Base-by-base conservation (phyloP, 2,329 filamentous ascomycete genomes). In the Pseudomassariella vexata region DNA sequence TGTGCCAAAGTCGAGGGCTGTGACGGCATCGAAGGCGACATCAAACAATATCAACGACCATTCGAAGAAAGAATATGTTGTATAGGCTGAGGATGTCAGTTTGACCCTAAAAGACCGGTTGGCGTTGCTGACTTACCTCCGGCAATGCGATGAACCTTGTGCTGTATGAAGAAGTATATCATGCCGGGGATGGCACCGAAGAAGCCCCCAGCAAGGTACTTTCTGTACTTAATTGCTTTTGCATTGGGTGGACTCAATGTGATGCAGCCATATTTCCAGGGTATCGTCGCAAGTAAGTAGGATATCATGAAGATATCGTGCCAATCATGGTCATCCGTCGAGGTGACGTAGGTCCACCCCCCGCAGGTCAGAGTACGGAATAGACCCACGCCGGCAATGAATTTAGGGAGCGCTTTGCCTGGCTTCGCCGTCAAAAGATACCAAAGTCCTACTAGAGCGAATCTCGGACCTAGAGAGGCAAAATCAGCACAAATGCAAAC, bases 281-380 rank as follows among this genome's bases (percentile, higher is more conserved):
- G 92, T 33, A 98, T 69, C 3, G 92, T 96, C 20, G 87, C 84
- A 27, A 98, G 82, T 35, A 98, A 70, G 60, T 98, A 98, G 10
- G 88, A 94, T 47, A 98, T 95, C 92, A 98, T 98, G 58, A 98
- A 90, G 41, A 96, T 90, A 53, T 98, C 92, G 58, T 98, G 92
- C 89, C 88, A 96, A 60, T 94, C 80, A 60, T 98, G 92, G 57
- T 96, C 87, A 56, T 98, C 92, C 25, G 92, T 98, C 40, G 92
- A 96, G 17, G 92, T 98, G 40, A 98, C 80, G 60, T 96, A 98
- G 32, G 92, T 95, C 90, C 92, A 98, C 37, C 92, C 92, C 48
- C 90, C 92, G 53, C 92, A 98, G 4, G 88, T 95, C 37, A 96
- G 64, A 8, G 90, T 95, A 48, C 92, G 79, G 52, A 96, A 82